Evolutionary conservation across 345 rosid genomes (phyloP), one percentile per base, ranked within the genome.

Genomic region (Angophora floribunda): DNA sequence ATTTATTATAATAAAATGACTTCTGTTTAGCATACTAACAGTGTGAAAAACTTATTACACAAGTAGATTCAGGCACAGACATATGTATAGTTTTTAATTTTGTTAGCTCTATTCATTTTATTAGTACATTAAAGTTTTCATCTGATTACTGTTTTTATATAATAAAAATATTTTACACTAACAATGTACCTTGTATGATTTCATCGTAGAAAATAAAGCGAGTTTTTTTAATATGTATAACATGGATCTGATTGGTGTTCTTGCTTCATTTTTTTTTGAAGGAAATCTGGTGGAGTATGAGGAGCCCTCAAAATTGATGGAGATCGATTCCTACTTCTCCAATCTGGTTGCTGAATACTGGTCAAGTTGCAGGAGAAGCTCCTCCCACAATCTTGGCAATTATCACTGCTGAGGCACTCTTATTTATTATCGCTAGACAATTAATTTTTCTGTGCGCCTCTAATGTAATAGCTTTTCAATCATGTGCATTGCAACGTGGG

Each of bases 341-440:
- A 95, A 94, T 90, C 96, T 95, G 13, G 99, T 95, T 53, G 95
- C 93, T 85, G 98, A 96, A 87, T 95, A 95, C 61, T 95, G 98
- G 96, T 90, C 96, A 14, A 94, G 95, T 89, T 93, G 96, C 93
- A 92, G 88, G 50, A 91, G 91, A 65, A 89, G 88, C 51, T 92
- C 95, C 87, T 85, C 47, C 82, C 90, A 85, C 52, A 51, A 28
- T 63, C 85, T 59, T 17, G 44, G 17, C 28, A 13, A 26, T 5
- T 6, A 61, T 67, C 87, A 13, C 52, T 22, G 16, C 49, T 21
- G 13, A 55, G 14, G 44, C 32, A 28, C 8, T 63, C 75, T 63
- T 63, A 13, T 63, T 13, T n/a, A 63, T n/a, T 63, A n/a, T n/a
- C 75, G 9, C 75, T n/a, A 32, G 30, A n/a, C 16, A 63, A 63